phyloP scores from a whole-genome alignment of 495 filamentous ascomycete species.

The Talaromyces ruber region DNA sequence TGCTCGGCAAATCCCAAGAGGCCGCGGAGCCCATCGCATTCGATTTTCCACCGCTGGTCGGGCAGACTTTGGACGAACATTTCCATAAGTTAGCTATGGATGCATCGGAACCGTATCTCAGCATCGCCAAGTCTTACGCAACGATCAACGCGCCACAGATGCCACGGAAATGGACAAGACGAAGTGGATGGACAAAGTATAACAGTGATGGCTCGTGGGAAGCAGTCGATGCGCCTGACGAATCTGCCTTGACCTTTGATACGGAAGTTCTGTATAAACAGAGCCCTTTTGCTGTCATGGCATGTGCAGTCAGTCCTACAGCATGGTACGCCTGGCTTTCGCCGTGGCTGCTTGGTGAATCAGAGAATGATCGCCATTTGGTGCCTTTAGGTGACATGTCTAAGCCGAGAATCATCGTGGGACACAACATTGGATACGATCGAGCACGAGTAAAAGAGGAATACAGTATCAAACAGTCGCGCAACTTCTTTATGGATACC shows the following conservation, averaged over 20 bases:
- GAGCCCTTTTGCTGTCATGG: constrained; percentile 89
- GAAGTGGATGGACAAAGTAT: constrained; percentile 94
- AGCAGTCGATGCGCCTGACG: constrained; percentile 65
- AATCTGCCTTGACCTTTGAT: constrained; percentile 82
- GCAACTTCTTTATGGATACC: constrained; percentile 87
- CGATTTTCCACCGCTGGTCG: constrained; percentile 72
- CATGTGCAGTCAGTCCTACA: constrained; percentile 76
- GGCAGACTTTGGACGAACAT: constrained; percentile 82
- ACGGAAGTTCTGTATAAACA: constrained; percentile 96
- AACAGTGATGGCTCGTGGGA: constrained; percentile 60
- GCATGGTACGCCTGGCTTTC: constrained; percentile 98
- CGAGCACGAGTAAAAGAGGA: constrained; percentile 83
- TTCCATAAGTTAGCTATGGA: constrained; percentile 88
- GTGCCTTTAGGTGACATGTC: constrained; percentile 74
- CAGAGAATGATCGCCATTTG: constrained; percentile 66
- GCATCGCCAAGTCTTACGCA: constrained; percentile 65
- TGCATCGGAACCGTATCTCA: constrained; percentile 79
- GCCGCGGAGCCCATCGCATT: constrained; percentile 69
- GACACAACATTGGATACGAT: constrained; percentile 96
- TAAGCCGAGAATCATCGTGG: constrained; percentile 67
- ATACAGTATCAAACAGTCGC: constrained; percentile 72
- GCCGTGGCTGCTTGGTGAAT: constrained; percentile 85
- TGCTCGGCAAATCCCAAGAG: constrained; percentile 85
- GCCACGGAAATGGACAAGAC: constrained; percentile 70
- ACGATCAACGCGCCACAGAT: constrained; percentile 55